These are phyloP conservation scores for Rhododendron griersonianum DNA, from an alignment of 148 eudicot genomes.

Conservation along the genomic window DNA sequence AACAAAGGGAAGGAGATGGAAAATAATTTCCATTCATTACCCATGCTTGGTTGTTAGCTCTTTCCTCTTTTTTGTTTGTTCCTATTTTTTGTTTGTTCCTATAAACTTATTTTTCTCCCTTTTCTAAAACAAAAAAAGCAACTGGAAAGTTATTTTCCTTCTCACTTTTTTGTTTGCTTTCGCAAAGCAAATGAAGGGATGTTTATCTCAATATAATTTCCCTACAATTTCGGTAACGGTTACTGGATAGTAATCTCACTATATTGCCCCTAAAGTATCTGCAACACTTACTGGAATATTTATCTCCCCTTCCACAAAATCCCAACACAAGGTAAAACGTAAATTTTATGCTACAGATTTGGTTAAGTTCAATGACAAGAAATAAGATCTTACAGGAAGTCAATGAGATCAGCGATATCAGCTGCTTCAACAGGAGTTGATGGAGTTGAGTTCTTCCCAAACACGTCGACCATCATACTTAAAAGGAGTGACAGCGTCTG, in stretches of 20 bases:
- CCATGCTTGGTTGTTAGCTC: background rate
- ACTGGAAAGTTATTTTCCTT: background rate
- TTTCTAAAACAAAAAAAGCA: background rate
- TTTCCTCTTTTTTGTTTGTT: background rate
- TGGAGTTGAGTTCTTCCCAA: constrained; percentile 81
- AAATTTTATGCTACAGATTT: background rate
- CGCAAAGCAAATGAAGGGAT: background rate
- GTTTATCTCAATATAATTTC: background rate
- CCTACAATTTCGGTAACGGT: background rate
- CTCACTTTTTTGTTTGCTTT: background rate
- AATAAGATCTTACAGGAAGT: constrained; percentile 75
- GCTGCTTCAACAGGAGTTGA: constrained; percentile 75
- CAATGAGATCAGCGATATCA: constrained; percentile 78
- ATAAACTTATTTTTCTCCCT: background rate
- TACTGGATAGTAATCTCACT: background rate
- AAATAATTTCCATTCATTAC: background rate
- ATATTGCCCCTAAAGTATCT: background rate
- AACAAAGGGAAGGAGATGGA: background rate
- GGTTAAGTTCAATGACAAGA: background rate
- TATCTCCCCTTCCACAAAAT: background rate
- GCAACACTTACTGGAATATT: background rate
- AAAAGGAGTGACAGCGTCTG: constrained; percentile 75
- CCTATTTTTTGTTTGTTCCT: background rate
- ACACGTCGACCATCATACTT: constrained; percentile 76
- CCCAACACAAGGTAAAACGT: background rate